Conservation (phyloP, 1,284 basidiomycete genomes). For the Amylostereum chailletii region DNA sequence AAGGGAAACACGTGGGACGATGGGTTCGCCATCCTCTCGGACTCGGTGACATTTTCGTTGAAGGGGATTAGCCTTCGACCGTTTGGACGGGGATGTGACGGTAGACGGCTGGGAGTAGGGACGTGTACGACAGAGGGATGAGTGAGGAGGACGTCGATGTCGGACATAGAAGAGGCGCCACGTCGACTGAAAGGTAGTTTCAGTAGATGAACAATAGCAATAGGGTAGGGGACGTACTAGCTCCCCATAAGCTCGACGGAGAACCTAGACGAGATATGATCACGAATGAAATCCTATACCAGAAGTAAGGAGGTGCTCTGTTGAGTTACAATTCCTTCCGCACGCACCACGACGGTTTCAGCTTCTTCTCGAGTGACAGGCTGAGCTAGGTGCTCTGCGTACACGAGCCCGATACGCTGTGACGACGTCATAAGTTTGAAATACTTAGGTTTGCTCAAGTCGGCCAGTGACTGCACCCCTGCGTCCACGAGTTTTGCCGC, state of each 20-base stretch:
- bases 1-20: slow-evolving; percentile 6
- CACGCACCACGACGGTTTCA: slow-evolving; percentile 30
- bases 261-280: slow-evolving; percentile 34
- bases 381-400: slow-evolving; percentile 27
- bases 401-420: slow-evolving; percentile 30
- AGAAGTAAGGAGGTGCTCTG: neutral
- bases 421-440: slow-evolving; percentile 23
- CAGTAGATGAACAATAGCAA: neutral
- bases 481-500: slow-evolving; percentile 35
- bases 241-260: slow-evolving; percentile 37
- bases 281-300: slow-evolving; percentile 34
- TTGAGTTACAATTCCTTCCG: neutral
- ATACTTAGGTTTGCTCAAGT: slow-evolving; percentile 32
- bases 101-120: slow-evolving; percentile 9
- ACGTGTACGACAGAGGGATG: slow-evolving; percentile 14
- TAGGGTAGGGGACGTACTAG: slow-evolving; percentile 32
- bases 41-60: neutral
- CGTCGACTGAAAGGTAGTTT: slow-evolving; percentile 16
- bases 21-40: neutral
- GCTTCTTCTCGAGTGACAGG: slow-evolving; percentile 30
- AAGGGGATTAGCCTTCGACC: slow-evolving; percentile 10
- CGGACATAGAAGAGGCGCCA: slow-evolving; percentile 8
- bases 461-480: slow-evolving; percentile 36
- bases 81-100: neutral
- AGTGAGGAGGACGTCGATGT: slow-evolving; percentile 16